Base-by-base conservation (phyloP, 2,329 filamentous ascomycete species). In the Neocucurbitaria cava region DNA sequence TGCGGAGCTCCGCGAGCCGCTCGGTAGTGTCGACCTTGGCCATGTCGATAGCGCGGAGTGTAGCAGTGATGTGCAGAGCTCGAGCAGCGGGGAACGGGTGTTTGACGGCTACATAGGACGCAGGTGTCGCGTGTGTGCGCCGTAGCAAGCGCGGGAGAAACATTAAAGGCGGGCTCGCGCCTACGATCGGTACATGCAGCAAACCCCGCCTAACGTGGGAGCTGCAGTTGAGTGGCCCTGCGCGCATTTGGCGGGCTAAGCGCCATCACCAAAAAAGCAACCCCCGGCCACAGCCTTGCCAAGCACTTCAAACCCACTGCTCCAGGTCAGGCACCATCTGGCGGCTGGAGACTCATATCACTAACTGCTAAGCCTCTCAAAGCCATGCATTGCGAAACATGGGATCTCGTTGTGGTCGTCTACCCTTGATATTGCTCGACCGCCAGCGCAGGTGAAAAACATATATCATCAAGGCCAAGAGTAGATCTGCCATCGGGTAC, bases 11-110 rank as follows among this genome's bases (percentile, higher is more conserved):
- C 61, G 86, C 78, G 62, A 99, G 85, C 69, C 91, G 89, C 59
- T 86, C 82, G 50, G 87, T 87, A 31, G 93, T 97, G 77, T 95
- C 82, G 64, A 96, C 88, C 48, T 84, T 87, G 72, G 87, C 89
- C 90, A 95, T 96, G 30, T 87, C 83, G 76, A 79, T 58, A 41
- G 66, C 59, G 56, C 62, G 58, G 42, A 62, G 59, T 54, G 58
- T 58, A 48, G 66, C 61, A 51, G 71, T 70, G 41, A 63, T 59
- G 65, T 75, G 69, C 49, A 76, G 68, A 20, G 66, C 55, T 66
- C 67, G 62, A 47, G 58, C 44, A 43, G 56, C 45, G 40, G 51
- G 46, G n/a, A 36, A 33, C 18, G 49, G 49, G 35, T 56, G 46
- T 45, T 56, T 62, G 56, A 54, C 50, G 44, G 56, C 66, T 64